A percentile compares a stretch with the other conserved stretches of the same genome.
phyloP scores from a whole-genome alignment of 2,329 filamentous ascomycete species.

The Didymella keratinophila region DNA sequence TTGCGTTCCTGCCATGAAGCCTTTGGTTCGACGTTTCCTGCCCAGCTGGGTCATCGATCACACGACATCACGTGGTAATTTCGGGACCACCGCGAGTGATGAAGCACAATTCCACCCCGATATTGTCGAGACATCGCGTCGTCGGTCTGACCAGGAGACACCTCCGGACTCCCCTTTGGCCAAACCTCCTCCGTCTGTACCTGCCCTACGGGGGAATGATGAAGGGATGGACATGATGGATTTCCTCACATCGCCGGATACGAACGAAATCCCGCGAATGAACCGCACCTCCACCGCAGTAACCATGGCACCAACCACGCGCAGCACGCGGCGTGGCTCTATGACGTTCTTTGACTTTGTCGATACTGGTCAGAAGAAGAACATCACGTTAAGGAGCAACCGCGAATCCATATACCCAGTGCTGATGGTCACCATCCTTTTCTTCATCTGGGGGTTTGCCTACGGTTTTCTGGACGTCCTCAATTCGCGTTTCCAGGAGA shows the following conservation, averaged over 20 bases:
- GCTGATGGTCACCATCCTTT: conserved; percentile 78
- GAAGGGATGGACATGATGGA: conserved; percentile 59
- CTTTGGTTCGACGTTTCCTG: conserved; percentile 72
- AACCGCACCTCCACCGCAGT: conserved; percentile 48
- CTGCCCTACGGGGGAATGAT: conserved; percentile 31
- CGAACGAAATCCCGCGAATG: conserved; percentile 45
- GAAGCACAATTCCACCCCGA: conserved; percentile 38
- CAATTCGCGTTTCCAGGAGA: conserved; percentile 72
- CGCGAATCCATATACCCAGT: conserved; percentile 75
- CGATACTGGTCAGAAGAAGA: conserved; percentile 71
- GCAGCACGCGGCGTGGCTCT: conserved; percentile 32
- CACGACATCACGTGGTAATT: conserved; percentile 40
- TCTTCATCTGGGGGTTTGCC: conserved; percentile 89
- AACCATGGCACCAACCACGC: conserved; percentile 36
- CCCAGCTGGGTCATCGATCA: conserved; percentile 64
- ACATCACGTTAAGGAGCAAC: conserved; percentile 70
- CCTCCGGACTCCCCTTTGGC: conserved; percentile 36
- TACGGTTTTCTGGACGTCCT: conserved; percentile 86
- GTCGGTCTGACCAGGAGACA: conserved; percentile 31
- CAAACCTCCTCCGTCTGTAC: conserved; percentile 29
- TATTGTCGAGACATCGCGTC: conserved; percentile 29
- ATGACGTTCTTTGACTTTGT: conserved; percentile 78
- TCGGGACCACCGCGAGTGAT: conserved; percentile 40
- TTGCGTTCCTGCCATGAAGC: conserved; percentile 91
- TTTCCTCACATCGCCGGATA: conserved; percentile 61